Conservation (phyloP, 495 filamentous ascomycete genomes). For the Penicillium crystallinum region DNA sequence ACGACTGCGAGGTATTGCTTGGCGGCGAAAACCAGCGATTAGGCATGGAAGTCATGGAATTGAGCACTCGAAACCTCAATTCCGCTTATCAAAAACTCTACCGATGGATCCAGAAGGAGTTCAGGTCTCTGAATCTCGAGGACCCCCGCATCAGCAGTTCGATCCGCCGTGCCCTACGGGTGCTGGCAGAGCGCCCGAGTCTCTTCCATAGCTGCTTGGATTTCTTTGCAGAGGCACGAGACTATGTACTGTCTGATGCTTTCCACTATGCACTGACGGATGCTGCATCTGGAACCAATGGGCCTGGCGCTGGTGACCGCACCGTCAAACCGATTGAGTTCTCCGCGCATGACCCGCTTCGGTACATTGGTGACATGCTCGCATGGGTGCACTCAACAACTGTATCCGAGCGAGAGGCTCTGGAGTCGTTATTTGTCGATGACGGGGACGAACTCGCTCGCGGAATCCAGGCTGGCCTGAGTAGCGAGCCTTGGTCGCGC, state of each 20-base stretch:
- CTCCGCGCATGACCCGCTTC: conserved; percentile 82
- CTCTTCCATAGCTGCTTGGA: conserved; percentile 93
- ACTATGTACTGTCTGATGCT: conserved; percentile 79
- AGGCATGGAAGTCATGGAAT: conserved; percentile 84
- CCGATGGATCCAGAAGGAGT: conserved; percentile 89
- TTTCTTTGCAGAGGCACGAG: conserved; percentile 86
- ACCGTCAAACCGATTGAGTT: conserved; percentile 90
- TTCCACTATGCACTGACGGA: conserved; percentile 91
- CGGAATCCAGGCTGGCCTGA: conserved; percentile 77
- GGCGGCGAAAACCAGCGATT: conserved; percentile 86
- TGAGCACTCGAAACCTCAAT: conserved; percentile 80
- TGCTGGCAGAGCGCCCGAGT: conserved; percentile 82
- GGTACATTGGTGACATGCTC: conserved; percentile 96
- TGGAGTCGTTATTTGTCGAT: conserved; percentile 85
- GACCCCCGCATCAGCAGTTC: conserved; percentile 87
- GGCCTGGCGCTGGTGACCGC: conserved; percentile 25
- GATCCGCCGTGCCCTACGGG: conserved; percentile 77
- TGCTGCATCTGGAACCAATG: conserved; percentile 38
- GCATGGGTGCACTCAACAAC: conserved; percentile 94
- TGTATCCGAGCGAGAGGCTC: conserved; percentile 86
- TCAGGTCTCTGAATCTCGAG: conserved; percentile 88
- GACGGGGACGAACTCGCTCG: conserved; percentile 89
- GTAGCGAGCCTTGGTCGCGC: conserved; percentile 80
- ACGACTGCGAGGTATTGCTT: conserved; percentile 81
- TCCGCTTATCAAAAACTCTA: conserved; percentile 91